Evolutionary conservation across 306 rosid species (phyloP).

Genomic region (Prunus armeniaca): DNA sequence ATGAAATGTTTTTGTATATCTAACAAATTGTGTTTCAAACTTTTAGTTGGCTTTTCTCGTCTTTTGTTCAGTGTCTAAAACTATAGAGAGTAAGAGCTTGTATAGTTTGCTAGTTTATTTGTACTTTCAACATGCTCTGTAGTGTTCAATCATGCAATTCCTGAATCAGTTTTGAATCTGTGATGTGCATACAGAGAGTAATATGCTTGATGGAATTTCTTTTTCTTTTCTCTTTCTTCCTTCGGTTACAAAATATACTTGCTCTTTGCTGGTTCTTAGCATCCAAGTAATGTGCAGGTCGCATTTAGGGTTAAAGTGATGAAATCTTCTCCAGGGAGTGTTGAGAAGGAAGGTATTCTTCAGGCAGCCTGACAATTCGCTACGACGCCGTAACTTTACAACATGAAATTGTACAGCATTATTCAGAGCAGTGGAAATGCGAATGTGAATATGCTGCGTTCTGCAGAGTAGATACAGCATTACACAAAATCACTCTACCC

Average conservation of each 20-base stretch:
- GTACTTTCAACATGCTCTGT: too few species aligned
- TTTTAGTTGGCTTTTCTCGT: not conserved
- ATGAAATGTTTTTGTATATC: not conserved
- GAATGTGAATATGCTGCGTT: constrained; percentile 9
- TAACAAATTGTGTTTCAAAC: not conserved
- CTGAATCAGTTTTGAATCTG: not conserved
- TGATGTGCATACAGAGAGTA: not conserved
- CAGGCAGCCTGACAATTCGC: constrained; percentile 33
- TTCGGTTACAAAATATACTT: too few species aligned
- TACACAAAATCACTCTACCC: not conserved
- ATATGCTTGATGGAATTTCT: not conserved
- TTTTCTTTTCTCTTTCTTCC: too few species aligned
- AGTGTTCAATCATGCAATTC: not conserved
- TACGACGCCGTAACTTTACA: not conserved
- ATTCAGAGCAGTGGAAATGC: constrained; percentile 19
- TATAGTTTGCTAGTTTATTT: too few species aligned
- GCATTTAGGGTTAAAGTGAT: constrained; percentile 71
- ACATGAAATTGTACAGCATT: constrained; percentile 52
- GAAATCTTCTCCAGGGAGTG: constrained; percentile 37
- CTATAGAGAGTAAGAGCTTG: too few species aligned
- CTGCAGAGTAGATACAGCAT: constrained; percentile 7
- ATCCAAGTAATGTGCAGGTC: constrained; percentile 48
- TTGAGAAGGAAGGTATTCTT: constrained; percentile 32
- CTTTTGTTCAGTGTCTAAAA: not conserved
- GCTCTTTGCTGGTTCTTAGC: constrained; percentile 12